Base-by-base conservation (phyloP, 2,329 filamentous ascomycete species). In the Curvularia spicifera region DNA sequence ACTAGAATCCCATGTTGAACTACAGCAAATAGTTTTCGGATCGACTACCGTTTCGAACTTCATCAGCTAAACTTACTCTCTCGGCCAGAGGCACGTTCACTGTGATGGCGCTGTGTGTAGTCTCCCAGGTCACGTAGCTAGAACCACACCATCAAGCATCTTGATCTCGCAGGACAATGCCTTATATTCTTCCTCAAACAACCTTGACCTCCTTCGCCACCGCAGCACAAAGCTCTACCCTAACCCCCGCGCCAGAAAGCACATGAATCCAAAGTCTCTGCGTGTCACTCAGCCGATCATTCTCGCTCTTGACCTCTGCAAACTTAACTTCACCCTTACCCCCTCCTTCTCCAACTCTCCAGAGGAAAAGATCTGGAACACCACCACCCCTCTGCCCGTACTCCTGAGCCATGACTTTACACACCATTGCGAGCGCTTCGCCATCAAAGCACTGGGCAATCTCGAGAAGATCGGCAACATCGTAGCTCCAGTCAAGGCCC, bases 251-350 rank as follows among this genome's bases (percentile, higher is more conserved):
- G 1, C 89, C 89, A 7, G 88, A 89, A 52, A 99, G 83, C 7
- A 97, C 92, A 81, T 98, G 91, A 70, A 98, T 97, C 95, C 95
- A 99, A 66, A 99, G 83, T 67, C 95, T 83, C 80, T 99, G 95
- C 18, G 93, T 96, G 80, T 99, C 95, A 77, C 94, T 98, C 71
- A 99, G 81, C 39, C 93, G 87, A 82, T 99, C 95, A 77, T 97
- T 97, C 74, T 82, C 80, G 60, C 80, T 82, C 74, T 83, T 83
- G 10, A 83, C 81, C 61, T 83, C 81, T 4, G 84, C 84, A 76
- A 95, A 94, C 84, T 92, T 88, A 64, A 91, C 88, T 72, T 90
- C 84, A 39, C 82, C 81, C 78, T 80, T 61, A 15, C 56, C 12
- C 52, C 43, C 33, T 35, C 33, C 33, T 15, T 55, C 46, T 5